Percentiles rank a stretch among this genome's conserved stretches.
phyloP scores from a whole-genome alignment of 1,284 basidiomycete species.

The Fomitopsis palustris region DNA sequence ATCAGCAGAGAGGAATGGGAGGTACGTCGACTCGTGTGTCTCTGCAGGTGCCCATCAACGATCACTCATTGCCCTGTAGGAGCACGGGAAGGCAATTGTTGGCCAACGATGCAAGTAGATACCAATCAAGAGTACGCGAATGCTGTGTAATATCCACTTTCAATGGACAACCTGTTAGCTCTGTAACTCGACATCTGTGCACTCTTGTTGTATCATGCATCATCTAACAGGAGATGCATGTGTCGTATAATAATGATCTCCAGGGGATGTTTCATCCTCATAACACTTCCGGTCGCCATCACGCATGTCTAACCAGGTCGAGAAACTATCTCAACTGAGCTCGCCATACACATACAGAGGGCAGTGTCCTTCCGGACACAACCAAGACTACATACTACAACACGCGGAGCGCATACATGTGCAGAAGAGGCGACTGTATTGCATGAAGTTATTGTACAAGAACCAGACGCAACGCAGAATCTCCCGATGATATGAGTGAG shows the following conservation, averaged over 20 bases:
- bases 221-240: neutral
- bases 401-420: too few species aligned
- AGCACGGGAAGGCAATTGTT: constrained; percentile 75
- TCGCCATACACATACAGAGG: neutral
- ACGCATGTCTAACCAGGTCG: neutral
- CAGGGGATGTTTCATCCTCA: neutral
- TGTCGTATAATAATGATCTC: neutral
- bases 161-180: constrained; percentile 3
- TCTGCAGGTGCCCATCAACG: neutral
- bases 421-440: constrained; percentile 10
- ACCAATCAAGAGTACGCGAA: neutral
- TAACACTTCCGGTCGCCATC: too few species aligned
- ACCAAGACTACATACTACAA: too few species aligned
- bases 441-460: constrained; percentile 19
- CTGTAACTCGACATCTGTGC: neutral
- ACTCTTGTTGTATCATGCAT: neutral
- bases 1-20: constrained; percentile 91
- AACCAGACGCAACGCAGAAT: constrained; percentile 27
- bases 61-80: constrained; percentile 36
- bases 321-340: neutral
- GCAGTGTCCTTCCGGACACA: neutral
- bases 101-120: constrained; percentile 74
- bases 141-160: neutral
- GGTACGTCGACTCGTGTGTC: constrained; percentile 40
- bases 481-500: constrained; percentile 17